phyloP scores from a whole-genome alignment of 805 yeast species.

The Candida chilensis region DNA sequence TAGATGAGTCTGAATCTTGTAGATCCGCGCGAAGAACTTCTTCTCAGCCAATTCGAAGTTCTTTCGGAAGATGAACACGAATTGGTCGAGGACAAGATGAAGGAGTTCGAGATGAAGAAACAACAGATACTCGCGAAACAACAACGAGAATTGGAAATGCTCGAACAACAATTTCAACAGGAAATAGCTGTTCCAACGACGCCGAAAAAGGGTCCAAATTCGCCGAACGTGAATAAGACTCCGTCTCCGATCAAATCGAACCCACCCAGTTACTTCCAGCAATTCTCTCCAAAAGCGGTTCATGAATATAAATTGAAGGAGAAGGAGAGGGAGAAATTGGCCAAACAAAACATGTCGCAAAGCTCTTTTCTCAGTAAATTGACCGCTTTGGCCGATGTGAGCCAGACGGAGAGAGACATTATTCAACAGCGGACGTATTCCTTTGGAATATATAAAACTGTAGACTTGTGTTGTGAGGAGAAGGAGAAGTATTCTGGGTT shows the following conservation, averaged over 20 bases:
- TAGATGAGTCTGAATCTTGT: too few species aligned
- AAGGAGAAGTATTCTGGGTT: constrained; percentile 37
- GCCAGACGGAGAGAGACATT: neutral
- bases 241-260: constrained; percentile 1
- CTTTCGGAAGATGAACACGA: too few species aligned
- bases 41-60: too few species aligned
- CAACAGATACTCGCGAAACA: too few species aligned
- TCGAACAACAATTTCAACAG: too few species aligned
- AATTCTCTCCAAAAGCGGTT: neutral
- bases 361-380: neutral
- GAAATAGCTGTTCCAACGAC: neutral
- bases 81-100: too few species aligned
- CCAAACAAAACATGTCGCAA: neutral
- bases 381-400: neutral
- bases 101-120: too few species aligned
- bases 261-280: neutral
- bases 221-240: neutral
- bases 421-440: neutral
- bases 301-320: neutral
- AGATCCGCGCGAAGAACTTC: too few species aligned
- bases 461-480: constrained; percentile 15
- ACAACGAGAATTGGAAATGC: too few species aligned
- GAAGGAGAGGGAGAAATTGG: neutral
- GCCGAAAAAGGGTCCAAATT: neutral
- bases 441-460: neutral